phyloP scores from a whole-genome alignment of 2,329 filamentous ascomycete species.

The Xylaria sp. region DNA sequence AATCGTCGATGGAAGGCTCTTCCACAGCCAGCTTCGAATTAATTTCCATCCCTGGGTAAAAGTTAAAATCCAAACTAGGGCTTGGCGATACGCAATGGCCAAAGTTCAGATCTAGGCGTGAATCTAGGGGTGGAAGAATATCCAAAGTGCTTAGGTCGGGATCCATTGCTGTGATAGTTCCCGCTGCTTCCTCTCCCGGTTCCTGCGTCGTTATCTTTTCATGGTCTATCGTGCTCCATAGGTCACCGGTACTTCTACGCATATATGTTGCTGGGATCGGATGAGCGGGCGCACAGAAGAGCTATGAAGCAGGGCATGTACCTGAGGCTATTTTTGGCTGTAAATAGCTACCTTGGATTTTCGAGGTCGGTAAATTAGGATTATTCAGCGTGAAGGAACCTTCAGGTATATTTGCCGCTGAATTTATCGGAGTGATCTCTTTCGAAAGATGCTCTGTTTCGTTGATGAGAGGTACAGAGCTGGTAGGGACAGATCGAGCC shows the following conservation, averaged over 20 bases:
- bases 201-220: neutral
- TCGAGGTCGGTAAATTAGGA: too few species aligned
- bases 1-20: neutral
- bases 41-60: neutral
- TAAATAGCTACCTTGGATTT: too few species aligned
- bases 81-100: too few species aligned
- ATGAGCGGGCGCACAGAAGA: neutral
- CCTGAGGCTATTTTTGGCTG: neutral
- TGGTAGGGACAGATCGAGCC: neutral
- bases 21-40: too few species aligned
- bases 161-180: neutral
- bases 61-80: neutral
- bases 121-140: slow-evolving; percentile 1
- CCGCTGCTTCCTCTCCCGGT: neutral
- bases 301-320: neutral
- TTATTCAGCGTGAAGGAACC: neutral
- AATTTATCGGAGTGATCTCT: neutral
- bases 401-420: neutral
- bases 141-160: neutral
- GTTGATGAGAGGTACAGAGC: neutral
- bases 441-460: neutral
- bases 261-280: neutral
- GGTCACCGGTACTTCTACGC: neutral
- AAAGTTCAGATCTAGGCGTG: neutral
- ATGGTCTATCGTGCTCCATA: neutral